Conservation (phyloP, 345 rosid genomes). For the Orychophragmus violaceus region DNA sequence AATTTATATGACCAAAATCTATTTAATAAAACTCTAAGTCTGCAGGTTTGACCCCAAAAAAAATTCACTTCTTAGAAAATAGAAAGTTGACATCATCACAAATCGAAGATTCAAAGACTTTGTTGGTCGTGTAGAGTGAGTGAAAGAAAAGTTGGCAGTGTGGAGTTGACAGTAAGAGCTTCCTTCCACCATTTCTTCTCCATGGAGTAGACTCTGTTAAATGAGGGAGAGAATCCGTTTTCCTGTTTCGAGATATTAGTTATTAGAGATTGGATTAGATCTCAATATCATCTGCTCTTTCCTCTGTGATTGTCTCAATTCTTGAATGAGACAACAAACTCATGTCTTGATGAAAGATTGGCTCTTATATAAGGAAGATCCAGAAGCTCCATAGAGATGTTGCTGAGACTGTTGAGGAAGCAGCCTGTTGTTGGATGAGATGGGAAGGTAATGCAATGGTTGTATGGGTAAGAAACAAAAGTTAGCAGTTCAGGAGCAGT, state of each 20-base stretch:
- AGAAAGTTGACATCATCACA: not conserved
- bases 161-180: slow-evolving; percentile 79
- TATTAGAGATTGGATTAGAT: slow-evolving; percentile 36
- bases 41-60: too few relatives aligned
- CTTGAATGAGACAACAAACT: too few relatives aligned
- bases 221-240: slow-evolving; percentile 87
- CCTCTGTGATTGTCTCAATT: slow-evolving; percentile 42
- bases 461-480: slow-evolving; percentile 35
- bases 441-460: slow-evolving; percentile 51
- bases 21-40: too few relatives aligned
- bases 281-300: slow-evolving; percentile 45
- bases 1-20: too few relatives aligned
- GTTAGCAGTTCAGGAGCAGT: not conserved
- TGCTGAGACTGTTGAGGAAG: slow-evolving; percentile 39
- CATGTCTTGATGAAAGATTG: slow-evolving; percentile 3
- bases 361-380: slow-evolving; percentile 6
- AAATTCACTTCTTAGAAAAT: too few relatives aligned
- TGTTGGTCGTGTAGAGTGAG: slow-evolving; percentile 45
- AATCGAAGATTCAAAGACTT: slow-evolving; percentile 18
- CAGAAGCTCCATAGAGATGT: not conserved
- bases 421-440: slow-evolving; percentile 55
- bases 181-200: slow-evolving; percentile 57
- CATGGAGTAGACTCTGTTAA: slow-evolving; percentile 20
- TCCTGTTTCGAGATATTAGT: slow-evolving; percentile 72
- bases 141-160: slow-evolving; percentile 92